Evolutionary conservation across 1,284 basidiomycete genomes (phyloP).

Genomic region (Tilletia horrida): DNA sequence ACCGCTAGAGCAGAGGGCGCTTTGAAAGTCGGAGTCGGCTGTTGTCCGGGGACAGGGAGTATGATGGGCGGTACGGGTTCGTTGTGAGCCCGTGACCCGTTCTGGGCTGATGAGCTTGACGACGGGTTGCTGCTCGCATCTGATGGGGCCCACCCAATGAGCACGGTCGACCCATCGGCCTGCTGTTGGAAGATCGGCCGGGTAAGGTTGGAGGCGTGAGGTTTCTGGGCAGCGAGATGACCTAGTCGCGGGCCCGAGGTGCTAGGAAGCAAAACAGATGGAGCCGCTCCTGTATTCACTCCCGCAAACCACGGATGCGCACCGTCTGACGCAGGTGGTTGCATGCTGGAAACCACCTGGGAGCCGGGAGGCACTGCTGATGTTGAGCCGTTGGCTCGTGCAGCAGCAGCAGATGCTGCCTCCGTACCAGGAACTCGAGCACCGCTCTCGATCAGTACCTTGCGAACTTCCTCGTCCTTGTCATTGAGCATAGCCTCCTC

Average conservation of each 20-base stretch:
- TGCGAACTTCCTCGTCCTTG: conserved; percentile 9
- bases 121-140: too few relatives aligned
- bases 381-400: background rate
- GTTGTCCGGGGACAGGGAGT: background rate
- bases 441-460: background rate
- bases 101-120: background rate
- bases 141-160: background rate
- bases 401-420: background rate
- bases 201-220: too few relatives aligned
- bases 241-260: too few relatives aligned
- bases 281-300: too few relatives aligned
- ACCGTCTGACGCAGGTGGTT: too few relatives aligned
- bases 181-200: background rate
- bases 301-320: too few relatives aligned
- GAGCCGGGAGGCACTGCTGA: too few relatives aligned
- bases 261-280: too few relatives aligned
- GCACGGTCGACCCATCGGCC: background rate
- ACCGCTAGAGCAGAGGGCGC: background rate
- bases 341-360: too few relatives aligned
- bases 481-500: background rate
- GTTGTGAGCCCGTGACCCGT: background rate
- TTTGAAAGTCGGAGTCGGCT: background rate
- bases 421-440: background rate
- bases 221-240: too few relatives aligned
- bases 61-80: background rate